A percentile compares a stretch with the other conserved stretches of the same genome.
phyloP scores from a whole-genome alignment of 106 monocot genomes.

The Dendrobium huoshanense region DNA sequence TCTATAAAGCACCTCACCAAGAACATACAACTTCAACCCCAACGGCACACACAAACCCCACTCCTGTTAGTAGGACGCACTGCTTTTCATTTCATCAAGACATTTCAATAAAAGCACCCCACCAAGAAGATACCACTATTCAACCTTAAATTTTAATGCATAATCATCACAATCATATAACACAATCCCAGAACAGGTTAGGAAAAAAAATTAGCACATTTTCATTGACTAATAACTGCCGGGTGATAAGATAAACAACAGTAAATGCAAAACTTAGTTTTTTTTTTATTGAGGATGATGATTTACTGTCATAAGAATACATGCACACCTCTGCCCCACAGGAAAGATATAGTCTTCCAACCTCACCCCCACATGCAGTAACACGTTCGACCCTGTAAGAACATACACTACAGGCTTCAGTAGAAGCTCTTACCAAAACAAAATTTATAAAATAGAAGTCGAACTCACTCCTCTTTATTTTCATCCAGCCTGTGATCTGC shows the following conservation, averaged over 20 bases:
- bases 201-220: not conserved
- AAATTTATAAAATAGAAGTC: not conserved
- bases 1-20: not conserved
- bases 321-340: conserved; percentile 61
- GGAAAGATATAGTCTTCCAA: conserved; percentile 66
- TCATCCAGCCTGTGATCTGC: conserved; percentile 83
- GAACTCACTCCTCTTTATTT: conserved; percentile 83
- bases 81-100: not conserved
- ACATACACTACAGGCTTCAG: not conserved
- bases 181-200: not conserved
- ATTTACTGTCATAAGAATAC: not conserved
- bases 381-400: conserved; percentile 63
- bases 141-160: not conserved
- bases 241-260: not conserved
- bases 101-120: not conserved
- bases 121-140: not conserved
- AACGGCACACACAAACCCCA: not conserved
- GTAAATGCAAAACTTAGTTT: not conserved
- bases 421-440: not conserved
- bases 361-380: conserved; percentile 78
- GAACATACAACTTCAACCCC: not conserved
- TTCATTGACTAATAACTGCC: not conserved
- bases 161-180: not conserved
- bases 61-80: not conserved
- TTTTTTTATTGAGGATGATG: not conserved